A percentile compares a stretch with the other conserved stretches of the same genome.
Conservation (phyloP, 768 basidiomycete genomes). For the Kwoniella mangroviensis region DNA sequence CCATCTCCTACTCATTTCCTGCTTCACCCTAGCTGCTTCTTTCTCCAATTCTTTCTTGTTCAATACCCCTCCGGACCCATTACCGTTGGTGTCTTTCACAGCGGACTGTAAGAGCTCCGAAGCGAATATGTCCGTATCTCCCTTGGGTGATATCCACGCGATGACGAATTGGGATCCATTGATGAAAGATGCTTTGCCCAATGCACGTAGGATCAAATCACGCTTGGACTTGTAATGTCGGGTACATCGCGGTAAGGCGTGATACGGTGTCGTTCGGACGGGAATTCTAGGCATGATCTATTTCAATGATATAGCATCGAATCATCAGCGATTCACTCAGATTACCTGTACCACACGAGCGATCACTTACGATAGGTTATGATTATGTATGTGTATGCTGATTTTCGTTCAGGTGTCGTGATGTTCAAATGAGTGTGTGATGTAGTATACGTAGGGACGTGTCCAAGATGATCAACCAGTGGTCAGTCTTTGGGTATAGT, state of each 20-base stretch:
- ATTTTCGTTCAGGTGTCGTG: constrained; percentile 11
- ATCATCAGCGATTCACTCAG: too few species aligned
- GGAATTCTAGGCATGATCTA: constrained; percentile 58
- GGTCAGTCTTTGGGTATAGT: constrained; percentile 5
- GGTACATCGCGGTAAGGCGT: constrained; percentile 56
- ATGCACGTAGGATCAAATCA: constrained; percentile 56
- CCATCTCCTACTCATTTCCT: constrained; percentile 46
- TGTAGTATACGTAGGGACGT: constrained; percentile 14
- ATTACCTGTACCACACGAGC: too few species aligned
- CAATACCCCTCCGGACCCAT: constrained; percentile 30
- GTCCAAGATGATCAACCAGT: constrained; percentile 23
- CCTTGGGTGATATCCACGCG: constrained; percentile 57
- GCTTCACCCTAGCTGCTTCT: constrained; percentile 38
- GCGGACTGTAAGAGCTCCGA: constrained; percentile 56
- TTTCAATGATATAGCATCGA: too few species aligned
- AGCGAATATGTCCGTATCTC: constrained; percentile 59
- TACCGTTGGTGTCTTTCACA: constrained; percentile 30
- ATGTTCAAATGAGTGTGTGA: constrained; percentile 9
- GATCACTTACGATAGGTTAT: constrained; percentile 5
- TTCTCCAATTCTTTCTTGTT: constrained; percentile 41
- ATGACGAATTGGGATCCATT: constrained; percentile 60
- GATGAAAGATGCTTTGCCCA: constrained; percentile 58
- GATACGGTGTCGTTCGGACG: constrained; percentile 58
- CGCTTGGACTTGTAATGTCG: constrained; percentile 59
- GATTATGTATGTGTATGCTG: background rate